A percentile compares a stretch with the other conserved stretches of the same genome.
Conservation (phyloP, 495 filamentous ascomycete genomes). For the Geopyxis carbonaria region DNA sequence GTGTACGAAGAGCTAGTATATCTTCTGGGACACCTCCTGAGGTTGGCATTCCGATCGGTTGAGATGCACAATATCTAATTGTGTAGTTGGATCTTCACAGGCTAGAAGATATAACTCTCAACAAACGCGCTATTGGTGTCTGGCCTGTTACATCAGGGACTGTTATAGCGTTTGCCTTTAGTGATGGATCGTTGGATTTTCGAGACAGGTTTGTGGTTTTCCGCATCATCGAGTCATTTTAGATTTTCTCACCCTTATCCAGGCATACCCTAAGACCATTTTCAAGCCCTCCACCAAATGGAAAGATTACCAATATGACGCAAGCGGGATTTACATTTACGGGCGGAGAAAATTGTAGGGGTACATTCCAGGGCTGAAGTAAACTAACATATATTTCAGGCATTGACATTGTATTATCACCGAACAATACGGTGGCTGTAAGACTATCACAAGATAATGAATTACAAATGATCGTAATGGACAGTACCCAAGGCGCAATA, state of each 20-base stretch:
- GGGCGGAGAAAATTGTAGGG: constrained; percentile 11
- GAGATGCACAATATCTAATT: background rate
- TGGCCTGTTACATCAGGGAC: constrained; percentile 20
- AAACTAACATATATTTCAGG: background rate
- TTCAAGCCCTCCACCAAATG: background rate
- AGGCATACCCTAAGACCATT: too few relatives aligned
- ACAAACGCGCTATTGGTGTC: constrained; percentile 19
- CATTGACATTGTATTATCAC: constrained; percentile 21
- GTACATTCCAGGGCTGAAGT: background rate
- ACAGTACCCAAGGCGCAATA: constrained; percentile 12
- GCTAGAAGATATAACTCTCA: constrained; percentile 21
- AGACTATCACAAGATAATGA: constrained; percentile 14
- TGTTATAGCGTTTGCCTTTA: constrained; percentile 20
- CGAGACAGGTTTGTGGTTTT: constrained; percentile 18
- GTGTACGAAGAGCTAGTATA: constrained; percentile 17
- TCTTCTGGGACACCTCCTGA: constrained; percentile 15
- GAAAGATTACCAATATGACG: constrained; percentile 18
- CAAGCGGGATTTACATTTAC: constrained; percentile 24
- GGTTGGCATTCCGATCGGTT: constrained; percentile 6
- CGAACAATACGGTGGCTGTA: constrained; percentile 23
- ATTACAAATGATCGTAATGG: constrained; percentile 17
- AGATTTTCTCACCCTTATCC: too few relatives aligned
- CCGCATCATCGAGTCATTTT: background rate
- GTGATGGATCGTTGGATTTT: constrained; percentile 22
- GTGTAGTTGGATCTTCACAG: constrained; percentile 14